Percentiles rank a stretch among this genome's conserved stretches.
These are phyloP conservation scores for Emergomyces orientalis DNA, from an alignment of 2,329 filamentous ascomycete species.

Conservation along the genomic window DNA sequence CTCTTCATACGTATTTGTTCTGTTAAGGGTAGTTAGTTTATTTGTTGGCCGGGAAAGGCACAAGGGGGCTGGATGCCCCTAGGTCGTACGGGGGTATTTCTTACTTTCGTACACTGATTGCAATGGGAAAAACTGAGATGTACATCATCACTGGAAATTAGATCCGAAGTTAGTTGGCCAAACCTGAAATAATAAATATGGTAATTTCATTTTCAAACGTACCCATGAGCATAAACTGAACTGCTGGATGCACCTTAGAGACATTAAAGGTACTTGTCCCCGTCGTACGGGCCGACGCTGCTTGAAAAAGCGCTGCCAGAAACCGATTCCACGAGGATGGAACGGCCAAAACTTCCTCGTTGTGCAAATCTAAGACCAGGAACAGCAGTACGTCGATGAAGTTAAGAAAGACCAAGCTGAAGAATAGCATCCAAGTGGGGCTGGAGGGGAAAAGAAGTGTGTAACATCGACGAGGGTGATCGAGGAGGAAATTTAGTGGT, in stretches of 20 bases:
- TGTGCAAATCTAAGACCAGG: constrained; percentile 42
- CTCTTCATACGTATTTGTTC: constrained; percentile 59
- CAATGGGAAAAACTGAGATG: constrained; percentile 88
- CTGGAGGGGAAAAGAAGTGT: constrained; percentile 51
- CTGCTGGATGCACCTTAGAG: constrained; percentile 42
- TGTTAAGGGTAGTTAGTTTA: neutral
- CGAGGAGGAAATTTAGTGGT: constrained; percentile 47
- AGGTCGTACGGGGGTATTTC: neutral
- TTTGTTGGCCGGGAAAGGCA: no score
- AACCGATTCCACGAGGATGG: constrained; percentile 39
- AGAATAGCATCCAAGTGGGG: constrained; percentile 49
- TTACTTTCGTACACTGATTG: constrained; percentile 68
- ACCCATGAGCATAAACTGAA: constrained; percentile 46
- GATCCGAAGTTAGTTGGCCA: constrained; percentile 28
- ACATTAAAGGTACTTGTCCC: constrained; percentile 45
- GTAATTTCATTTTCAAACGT: constrained; percentile 21
- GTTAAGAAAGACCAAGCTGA: constrained; percentile 45
- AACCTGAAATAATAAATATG: constrained; percentile 25
- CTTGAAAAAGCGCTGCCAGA: constrained; percentile 51
- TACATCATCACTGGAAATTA: constrained; percentile 92
- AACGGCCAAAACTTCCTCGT: constrained; percentile 39
- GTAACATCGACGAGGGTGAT: constrained; percentile 54
- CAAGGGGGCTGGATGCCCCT: neutral
- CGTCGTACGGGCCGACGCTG: constrained; percentile 40
- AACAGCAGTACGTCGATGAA: constrained; percentile 48